Evolutionary conservation across 177 flowering plant species (phyloP).

Genomic region (Vitis hybrid): DNA sequence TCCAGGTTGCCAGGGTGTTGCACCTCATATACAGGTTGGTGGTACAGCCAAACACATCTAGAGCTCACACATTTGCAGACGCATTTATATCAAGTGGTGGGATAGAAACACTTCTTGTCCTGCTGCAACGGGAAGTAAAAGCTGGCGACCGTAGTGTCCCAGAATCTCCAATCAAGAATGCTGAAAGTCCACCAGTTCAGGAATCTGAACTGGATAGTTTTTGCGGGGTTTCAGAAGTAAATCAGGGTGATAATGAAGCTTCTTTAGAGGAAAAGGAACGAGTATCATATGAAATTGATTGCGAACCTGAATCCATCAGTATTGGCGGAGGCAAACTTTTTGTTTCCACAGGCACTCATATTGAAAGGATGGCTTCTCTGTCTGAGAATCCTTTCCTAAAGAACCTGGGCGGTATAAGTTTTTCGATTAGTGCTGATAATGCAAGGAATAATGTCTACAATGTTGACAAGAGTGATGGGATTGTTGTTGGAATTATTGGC

Average conservation of each 20-base stretch:
- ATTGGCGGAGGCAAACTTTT: slow-evolving; percentile 18
- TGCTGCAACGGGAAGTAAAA: slow-evolving; percentile 90
- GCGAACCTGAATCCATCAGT: slow-evolving; percentile 24
- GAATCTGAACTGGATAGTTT: slow-evolving; percentile 26
- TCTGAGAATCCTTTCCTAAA: slow-evolving; percentile 55
- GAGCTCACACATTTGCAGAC: slow-evolving; percentile 87
- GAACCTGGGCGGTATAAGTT: slow-evolving; percentile 87
- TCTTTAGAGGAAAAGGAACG: slow-evolving; percentile 33
- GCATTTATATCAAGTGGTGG: slow-evolving; percentile 92
- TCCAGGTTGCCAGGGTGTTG: slow-evolving; percentile 93
- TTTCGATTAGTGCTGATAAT: slow-evolving; percentile 87
- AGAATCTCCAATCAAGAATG: slow-evolving; percentile 30
- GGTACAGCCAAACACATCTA: slow-evolving; percentile 89
- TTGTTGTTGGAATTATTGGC: slow-evolving; percentile 81
- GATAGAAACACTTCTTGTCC: slow-evolving; percentile 90
- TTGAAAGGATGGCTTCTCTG: slow-evolving; percentile 61
- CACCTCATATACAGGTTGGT: slow-evolving; percentile 88
- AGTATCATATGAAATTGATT: slow-evolving; percentile 29
- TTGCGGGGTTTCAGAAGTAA: slow-evolving; percentile 15
- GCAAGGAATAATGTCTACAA: slow-evolving; percentile 94
- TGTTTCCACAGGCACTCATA: slow-evolving; percentile 26
- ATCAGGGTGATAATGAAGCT: slow-evolving; percentile 31
- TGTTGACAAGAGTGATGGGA: slow-evolving; percentile 81
- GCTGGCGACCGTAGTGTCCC: slow-evolving; percentile 57
- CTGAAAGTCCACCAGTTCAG: slow-evolving; percentile 15